These are phyloP conservation scores for Ophiocordyceps camponoti-floridani DNA, from an alignment of 2,329 filamentous ascomycete species.

Conservation along the genomic window DNA sequence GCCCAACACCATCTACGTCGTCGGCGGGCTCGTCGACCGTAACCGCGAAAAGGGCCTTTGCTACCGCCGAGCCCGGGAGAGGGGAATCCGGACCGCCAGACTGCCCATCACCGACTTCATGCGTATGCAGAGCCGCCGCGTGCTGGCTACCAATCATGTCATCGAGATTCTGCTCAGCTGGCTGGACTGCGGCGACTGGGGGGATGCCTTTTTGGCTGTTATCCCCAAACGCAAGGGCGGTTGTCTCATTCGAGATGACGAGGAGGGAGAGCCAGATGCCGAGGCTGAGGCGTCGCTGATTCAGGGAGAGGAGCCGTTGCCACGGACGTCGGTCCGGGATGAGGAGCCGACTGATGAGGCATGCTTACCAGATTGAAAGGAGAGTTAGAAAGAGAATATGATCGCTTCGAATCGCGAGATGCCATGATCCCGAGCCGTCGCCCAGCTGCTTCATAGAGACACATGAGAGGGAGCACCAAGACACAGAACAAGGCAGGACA, in stretches of 20 bases:
- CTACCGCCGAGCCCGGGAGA: slow-evolving; percentile 59
- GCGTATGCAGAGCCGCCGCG: slow-evolving; percentile 70
- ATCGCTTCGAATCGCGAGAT: background rate
- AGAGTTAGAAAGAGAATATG: background rate
- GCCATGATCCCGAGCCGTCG: too few species aligned
- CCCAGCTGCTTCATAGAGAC: background rate
- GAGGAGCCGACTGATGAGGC: background rate
- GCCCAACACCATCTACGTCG: slow-evolving; percentile 78
- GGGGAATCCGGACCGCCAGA: slow-evolving; percentile 71
- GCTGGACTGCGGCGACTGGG: slow-evolving; percentile 85
- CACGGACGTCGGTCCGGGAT: too few species aligned
- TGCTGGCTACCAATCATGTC: slow-evolving; percentile 89
- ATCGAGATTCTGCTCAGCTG: slow-evolving; percentile 92
- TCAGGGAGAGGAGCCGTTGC: background rate
- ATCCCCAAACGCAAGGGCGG: slow-evolving; percentile 86
- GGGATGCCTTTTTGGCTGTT: slow-evolving; percentile 67
- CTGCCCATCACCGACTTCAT: slow-evolving; percentile 92
- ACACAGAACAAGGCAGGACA: background rate
- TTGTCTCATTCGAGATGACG: slow-evolving; percentile 31
- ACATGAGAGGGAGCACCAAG: background rate
- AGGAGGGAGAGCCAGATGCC: slow-evolving; percentile 7
- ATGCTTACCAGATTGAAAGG: too few species aligned
- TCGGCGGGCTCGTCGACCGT: slow-evolving; percentile 88
- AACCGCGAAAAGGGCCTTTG: slow-evolving; percentile 93
- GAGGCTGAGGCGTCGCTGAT: slow-evolving; percentile 10